phyloP scores from a whole-genome alignment of 257 asterid species.

The Thymus quinquecostatus region DNA sequence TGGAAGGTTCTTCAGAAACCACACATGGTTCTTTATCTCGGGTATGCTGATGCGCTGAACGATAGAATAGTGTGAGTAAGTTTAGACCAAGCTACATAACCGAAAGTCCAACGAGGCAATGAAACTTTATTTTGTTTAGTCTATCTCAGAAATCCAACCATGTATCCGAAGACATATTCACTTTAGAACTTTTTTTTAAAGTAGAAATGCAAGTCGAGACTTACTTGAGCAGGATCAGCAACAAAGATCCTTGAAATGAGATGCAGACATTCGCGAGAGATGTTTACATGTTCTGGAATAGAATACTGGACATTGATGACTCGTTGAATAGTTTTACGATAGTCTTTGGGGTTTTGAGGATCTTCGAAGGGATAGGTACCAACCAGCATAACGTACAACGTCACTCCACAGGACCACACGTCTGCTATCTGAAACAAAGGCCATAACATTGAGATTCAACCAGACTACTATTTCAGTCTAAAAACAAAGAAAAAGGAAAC shows the following conservation, averaged over 20 bases:
- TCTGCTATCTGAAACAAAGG: conserved; percentile 70
- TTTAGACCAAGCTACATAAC: neutral
- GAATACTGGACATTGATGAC: conserved; percentile 67
- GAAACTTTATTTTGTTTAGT: too few relatives aligned
- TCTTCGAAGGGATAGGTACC: conserved; percentile 94
- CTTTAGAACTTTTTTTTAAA: neutral
- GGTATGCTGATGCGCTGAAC: conserved; percentile 83
- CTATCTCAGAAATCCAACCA: neutral
- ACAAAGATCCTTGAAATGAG: conserved; percentile 76
- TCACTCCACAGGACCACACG: conserved; percentile 96
- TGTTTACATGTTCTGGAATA: conserved; percentile 61
- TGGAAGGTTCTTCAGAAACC: conserved; percentile 94
- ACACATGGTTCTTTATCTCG: conserved; percentile 68
- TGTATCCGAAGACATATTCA: neutral
- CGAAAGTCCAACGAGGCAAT: neutral
- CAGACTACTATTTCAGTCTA: neutral
- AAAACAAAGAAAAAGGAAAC: neutral
- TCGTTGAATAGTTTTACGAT: conserved; percentile 79
- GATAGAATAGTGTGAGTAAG: neutral
- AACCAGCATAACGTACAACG: conserved; percentile 83
- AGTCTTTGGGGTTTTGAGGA: conserved; percentile 82
- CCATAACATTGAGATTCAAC: neutral
- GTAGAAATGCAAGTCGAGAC: conserved; percentile 20
- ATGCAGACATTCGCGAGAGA: conserved; percentile 69
- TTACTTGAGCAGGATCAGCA: conserved; percentile 69